Evolutionary conservation across 805 yeast species (phyloP).

Genomic region (Tetrapisispora namnaoensis): DNA sequence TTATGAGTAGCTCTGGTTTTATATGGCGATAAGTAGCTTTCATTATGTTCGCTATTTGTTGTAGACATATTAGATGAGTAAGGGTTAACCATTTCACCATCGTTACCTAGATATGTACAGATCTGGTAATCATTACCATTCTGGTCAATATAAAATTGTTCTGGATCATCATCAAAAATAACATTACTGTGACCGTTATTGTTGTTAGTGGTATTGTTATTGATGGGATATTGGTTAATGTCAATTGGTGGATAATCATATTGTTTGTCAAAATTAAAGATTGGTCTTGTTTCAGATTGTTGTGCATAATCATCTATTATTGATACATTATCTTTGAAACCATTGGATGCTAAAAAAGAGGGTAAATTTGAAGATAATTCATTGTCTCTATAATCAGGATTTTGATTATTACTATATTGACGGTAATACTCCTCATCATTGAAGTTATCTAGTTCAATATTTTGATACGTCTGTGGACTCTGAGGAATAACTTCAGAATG

Average conservation of each 20-base stretch:
- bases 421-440: slow-evolving; percentile 1
- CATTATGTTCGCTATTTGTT: neutral
- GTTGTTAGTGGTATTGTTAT: neutral
- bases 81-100: slow-evolving; percentile 31
- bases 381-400: neutral
- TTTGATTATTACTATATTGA: neutral
- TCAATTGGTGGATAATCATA: neutral
- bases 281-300: slow-evolving; percentile 2
- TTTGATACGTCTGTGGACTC: slow-evolving; percentile 1
- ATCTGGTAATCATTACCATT: slow-evolving; percentile 30
- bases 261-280: neutral
- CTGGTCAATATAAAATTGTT: slow-evolving; percentile 23
- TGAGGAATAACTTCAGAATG: slow-evolving; percentile 2
- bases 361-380: neutral
- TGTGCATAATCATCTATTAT: slow-evolving; percentile 1
- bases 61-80: slow-evolving; percentile 6
- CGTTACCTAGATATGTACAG: slow-evolving; percentile 25
- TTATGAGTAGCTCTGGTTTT: neutral
- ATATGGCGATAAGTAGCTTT: neutral
- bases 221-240: neutral
- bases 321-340: neutral
- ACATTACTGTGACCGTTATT: neutral
- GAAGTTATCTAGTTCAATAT: neutral
- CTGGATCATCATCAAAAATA: slow-evolving; percentile 13
- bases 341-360: neutral